These are phyloP conservation scores for Laetiporus sulphureus DNA, from an alignment of 1,284 basidiomycete species.

Conservation along the genomic window DNA sequence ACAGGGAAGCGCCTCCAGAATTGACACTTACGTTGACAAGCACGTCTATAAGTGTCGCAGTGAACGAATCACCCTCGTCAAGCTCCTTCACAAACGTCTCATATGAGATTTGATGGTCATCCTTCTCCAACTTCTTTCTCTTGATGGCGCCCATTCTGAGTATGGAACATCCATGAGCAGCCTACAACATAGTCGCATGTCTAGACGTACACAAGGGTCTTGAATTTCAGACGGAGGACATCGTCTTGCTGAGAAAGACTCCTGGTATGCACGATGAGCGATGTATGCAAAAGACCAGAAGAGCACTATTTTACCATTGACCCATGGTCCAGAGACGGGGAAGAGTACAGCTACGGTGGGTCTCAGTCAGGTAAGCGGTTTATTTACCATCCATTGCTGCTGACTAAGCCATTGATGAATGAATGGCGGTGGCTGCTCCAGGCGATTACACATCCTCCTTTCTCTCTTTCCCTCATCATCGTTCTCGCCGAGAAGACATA, in stretches of 20 bases:
- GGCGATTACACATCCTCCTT: too few relatives aligned
- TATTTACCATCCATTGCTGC: too few relatives aligned
- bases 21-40: constrained; percentile 55
- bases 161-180: constrained; percentile 3
- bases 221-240: constrained; percentile 62
- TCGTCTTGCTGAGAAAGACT: constrained; percentile 62
- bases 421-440: too few relatives aligned
- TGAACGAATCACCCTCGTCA: constrained; percentile 69
- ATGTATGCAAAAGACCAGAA: background rate
- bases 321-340: too few relatives aligned
- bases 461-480: constrained; percentile 2
- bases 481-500: background rate
- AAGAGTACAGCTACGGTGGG: too few relatives aligned
- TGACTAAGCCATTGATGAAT: too few relatives aligned
- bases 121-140: constrained; percentile 51
- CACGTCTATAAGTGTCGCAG: constrained; percentile 60
- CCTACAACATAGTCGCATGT: background rate
- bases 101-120: constrained; percentile 55
- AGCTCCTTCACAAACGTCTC: constrained; percentile 66
- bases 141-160: constrained; percentile 61
- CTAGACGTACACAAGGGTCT: constrained; percentile 56
- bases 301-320: constrained; percentile 22
- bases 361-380: too few relatives aligned
- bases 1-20: constrained; percentile 1
- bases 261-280: constrained; percentile 33